Base-by-base conservation (phyloP, 2,329 filamentous ascomycete species). In the Didymella sp. region DNA sequence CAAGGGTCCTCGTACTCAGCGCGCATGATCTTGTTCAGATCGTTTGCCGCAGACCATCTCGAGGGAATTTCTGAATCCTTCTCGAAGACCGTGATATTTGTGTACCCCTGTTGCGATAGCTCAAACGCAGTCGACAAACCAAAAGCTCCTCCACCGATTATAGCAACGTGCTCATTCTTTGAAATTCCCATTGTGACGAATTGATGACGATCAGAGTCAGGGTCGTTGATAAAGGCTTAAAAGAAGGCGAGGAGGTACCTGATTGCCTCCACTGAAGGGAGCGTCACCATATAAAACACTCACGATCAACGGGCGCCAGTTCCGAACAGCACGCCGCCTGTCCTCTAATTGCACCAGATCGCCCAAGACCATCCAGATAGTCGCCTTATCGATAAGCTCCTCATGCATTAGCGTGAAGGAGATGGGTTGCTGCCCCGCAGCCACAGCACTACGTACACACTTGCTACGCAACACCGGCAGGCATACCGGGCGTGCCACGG, bases 11-110 rank as follows among this genome's bases (percentile, higher is more conserved):
- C 82, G 56, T 87, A 87, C 60, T 87, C 84, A 4, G 81, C 83
- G 2, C 84, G 79, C 31, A 87, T 76, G 52, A 87, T 87, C 70
- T 87, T 87, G 68, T 87, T 87, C 24, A 87, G 67, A 60, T 87
- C 84, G 56, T 85, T 84, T 19, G 80, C 84, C 0, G 84, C 85
- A 0, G 85, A 86, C 64, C 72, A 80, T 4, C 73, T 72, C 1
- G 82, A 81, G 0, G 84, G 84, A 2, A 81, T 78, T 9, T 75
- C 71, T 11, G 61, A 60, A 37, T 70, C 71, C 28, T 63, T 67
- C 45, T 73, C 71, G 27, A 73, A 69, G 17, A 72, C 64, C n/a
- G 67, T 70, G 25, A 73, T 64, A 46, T 70, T 56, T 8, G 62
- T 64, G 58, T 71, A 72, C 28, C 71, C 69, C 33, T 68, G 64